These are phyloP conservation scores for Candida michaelii DNA, from an alignment of 805 yeast genomes.

Conservation along the genomic window DNA sequence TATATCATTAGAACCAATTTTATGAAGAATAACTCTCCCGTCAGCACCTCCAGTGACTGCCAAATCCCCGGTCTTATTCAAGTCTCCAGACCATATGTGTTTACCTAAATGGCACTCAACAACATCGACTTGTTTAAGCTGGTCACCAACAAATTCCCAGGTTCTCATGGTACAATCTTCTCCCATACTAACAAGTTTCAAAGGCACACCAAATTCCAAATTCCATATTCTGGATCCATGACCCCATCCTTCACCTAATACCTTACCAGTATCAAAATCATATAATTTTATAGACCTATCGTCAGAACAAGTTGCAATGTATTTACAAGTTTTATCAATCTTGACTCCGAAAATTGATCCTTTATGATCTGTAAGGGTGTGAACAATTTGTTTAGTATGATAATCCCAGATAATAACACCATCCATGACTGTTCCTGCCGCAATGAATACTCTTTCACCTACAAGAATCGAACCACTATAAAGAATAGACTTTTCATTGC, in stretches of 20 bases:
- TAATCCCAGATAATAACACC: conserved; percentile 82
- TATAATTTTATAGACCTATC: conserved; percentile 85
- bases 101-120: conserved; percentile 76
- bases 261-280: conserved; percentile 55
- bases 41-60: conserved; percentile 94
- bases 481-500: conserved; percentile 75
- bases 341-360: conserved; percentile 88
- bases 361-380: conserved; percentile 71
- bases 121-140: conserved; percentile 43
- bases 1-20: conserved; percentile 31
- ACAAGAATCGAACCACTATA: conserved; percentile 80
- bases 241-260: conserved; percentile 89
- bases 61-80: conserved; percentile 38
- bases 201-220: conserved; percentile 45
- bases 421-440: conserved; percentile 92
- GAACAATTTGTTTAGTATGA: conserved; percentile 40
- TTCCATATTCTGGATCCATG: conserved; percentile 95
- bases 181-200: conserved; percentile 59
- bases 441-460: conserved; percentile 48
- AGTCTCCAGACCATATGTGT: conserved; percentile 81
- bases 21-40: conserved; percentile 71
- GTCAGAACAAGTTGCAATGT: conserved; percentile 83
- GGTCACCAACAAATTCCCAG: conserved; percentile 54
- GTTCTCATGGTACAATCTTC: conserved; percentile 81
- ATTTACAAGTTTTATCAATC: conserved; percentile 54